Evolutionary conservation across 1,284 basidiomycete genomes (phyloP).

Genomic region (Ganoderma lucidum): DNA sequence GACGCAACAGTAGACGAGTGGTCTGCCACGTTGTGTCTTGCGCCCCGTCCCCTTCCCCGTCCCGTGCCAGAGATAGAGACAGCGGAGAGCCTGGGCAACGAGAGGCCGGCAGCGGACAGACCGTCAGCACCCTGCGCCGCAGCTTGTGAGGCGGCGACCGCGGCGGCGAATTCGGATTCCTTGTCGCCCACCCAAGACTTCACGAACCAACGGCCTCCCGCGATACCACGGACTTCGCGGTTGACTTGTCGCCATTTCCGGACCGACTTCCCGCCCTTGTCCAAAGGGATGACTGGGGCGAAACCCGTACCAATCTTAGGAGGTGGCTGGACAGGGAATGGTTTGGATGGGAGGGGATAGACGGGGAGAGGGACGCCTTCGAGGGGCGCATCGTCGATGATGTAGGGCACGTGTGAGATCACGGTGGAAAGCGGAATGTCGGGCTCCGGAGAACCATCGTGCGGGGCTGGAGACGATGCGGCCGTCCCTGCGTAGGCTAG

Average conservation of each 20-base stretch:
- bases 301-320: constrained; percentile 77
- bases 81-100: constrained; percentile 31
- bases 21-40: constrained; percentile 24
- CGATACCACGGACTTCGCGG: constrained; percentile 80
- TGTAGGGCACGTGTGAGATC: constrained; percentile 34
- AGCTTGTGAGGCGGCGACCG: constrained; percentile 39
- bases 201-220: constrained; percentile 80
- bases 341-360: constrained; percentile 79
- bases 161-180: constrained; percentile 65
- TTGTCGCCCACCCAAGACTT: constrained; percentile 82
- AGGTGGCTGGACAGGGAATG: constrained; percentile 79
- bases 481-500: constrained; percentile 31
- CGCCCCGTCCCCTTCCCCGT: constrained; percentile 25
- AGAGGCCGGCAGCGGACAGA: constrained; percentile 27
- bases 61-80: constrained; percentile 29
- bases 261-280: constrained; percentile 64
- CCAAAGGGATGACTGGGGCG: constrained; percentile 69
- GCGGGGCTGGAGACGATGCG: constrained; percentile 29
- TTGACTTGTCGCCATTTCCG: constrained; percentile 76
- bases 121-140: constrained; percentile 26
- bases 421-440: constrained; percentile 34
- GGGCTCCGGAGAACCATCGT: constrained; percentile 35
- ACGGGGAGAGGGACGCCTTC: constrained; percentile 69
- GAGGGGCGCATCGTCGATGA: constrained; percentile 55
- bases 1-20: constrained; percentile 26